Evolutionary conservation across 192 early-diverging fungal genomes (phyloP), one percentile per base, ranked within the genome.

Genomic region (Gryganskiella cystojenkinii): DNA sequence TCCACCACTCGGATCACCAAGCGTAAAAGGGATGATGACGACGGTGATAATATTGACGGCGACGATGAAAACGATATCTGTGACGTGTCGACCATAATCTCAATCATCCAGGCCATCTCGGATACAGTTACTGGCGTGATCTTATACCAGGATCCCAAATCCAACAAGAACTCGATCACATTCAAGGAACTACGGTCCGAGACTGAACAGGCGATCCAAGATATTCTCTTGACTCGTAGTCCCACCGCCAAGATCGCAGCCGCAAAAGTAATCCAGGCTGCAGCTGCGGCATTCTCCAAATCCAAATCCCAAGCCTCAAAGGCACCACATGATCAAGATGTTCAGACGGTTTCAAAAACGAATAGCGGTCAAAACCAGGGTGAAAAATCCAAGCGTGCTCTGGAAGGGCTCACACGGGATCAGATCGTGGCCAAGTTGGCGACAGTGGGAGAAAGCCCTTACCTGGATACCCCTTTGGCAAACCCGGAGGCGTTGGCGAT

Each of bases 61-160:
- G 35, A 51, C 10, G 35, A 45, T 24, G 37, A 46, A 7, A 54
- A 67, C 2, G 54, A 50, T 15, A 27, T 28, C 19, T 76, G 73
- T 45, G 63, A 61, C 22, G 73, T 76, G 0, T 51, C 43, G 2
- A 59, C 40, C 4, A 30, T 78, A 4, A 69, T 78, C 30, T 46
- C 61, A 4, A 78, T 78, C 25, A 49, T 78, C 0, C 56, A 69
- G 19, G 74, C 74, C 49, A 69, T 78, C 42, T 78, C 74, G 13
- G 40, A 57, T 6, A 33, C 54, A 3, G 56, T 69, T 6, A 78
- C 67, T 0, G 74, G 74, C 10, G 61, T 78, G 4, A 64, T 78
- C 27, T 64, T 78, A 47, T 78, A 78, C 24, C 54, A 64, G 25
- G 74, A 78, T 25, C 1, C 17, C 13, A 35, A 63, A 0, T 46